Evolutionary conservation across 768 basidiomycete genomes (phyloP), one percentile per base, ranked within the genome.

Genomic region (Tulasnella sp.): DNA sequence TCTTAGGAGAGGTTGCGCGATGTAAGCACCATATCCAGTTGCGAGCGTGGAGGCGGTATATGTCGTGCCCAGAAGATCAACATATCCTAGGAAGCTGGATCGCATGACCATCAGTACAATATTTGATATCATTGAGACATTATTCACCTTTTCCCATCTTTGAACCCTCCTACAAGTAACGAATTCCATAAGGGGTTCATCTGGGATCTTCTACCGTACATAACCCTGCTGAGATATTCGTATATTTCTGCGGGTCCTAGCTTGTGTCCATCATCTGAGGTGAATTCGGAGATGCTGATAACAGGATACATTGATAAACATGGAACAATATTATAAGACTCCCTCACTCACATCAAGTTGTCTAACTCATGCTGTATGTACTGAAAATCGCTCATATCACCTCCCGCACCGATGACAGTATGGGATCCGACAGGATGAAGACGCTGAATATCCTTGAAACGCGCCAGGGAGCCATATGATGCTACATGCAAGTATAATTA

Each of bases 361-460:
- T 95, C 84, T 41, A 99, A 77, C 40, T 81, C 60, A 42, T 69
- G 71, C 62, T 95, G 86, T 58, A 98, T 73, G 66, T 86, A 81
- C 65, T 99, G 95, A 68, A 90, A 98, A 69, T 99, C 95, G 60
- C 84, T 84, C 81, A 99, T 87, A 70, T 99, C 95, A 24, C 95
- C 95, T 13, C 88, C 79, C 2, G 86, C 93, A 19, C 88, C 95
- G 59, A 99, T 71, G 54, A 92, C 73, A 37, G 91, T 93, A 67
- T 80, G 77, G 32, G 74, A 68, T 6, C 92, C 91, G 29, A 95
- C 79, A 3, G 83, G 65, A 61, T 87, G 81, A 24, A 99, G 76
- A 65, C 95, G 86, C 58, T 83, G 77, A 53, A 98, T 71, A 61
- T 92, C 89, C 72, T 88, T 90, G 78, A 95, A 95, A 29, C 92